Conservation (phyloP, 345 rosid genomes). For the Citrus hindsii region DNA sequence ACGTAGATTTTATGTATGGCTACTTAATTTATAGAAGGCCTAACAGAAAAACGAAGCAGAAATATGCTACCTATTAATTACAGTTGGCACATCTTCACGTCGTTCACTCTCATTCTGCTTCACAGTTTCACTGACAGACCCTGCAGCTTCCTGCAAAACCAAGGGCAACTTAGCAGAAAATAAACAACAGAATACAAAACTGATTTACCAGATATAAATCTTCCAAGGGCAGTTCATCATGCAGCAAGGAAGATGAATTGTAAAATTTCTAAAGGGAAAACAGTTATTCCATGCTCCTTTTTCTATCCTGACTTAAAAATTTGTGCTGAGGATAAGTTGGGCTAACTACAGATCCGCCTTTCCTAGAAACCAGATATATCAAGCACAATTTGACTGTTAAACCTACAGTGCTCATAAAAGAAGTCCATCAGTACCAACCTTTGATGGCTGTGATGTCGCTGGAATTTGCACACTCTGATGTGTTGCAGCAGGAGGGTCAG, state of each 20-base stretch:
- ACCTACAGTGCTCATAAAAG: neutral
- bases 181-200: neutral
- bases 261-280: neutral
- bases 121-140: slow-evolving; percentile 39
- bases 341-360: neutral
- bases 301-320: neutral
- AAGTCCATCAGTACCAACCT: slow-evolving; percentile 39
- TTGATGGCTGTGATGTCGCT: slow-evolving; percentile 34
- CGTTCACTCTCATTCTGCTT: slow-evolving; percentile 64
- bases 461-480: slow-evolving; percentile 37
- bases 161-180: slow-evolving; percentile 7
- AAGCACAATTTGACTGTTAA: neutral
- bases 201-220: neutral
- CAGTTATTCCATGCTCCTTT: neutral
- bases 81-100: slow-evolving; percentile 58
- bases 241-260: neutral
- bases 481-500: slow-evolving; percentile 30
- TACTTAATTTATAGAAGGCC: neutral
- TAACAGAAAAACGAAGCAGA: neutral
- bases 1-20: neutral
- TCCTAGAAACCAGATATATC: neutral
- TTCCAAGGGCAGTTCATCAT: slow-evolving; percentile 1
- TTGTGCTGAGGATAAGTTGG: neutral
- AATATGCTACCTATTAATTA: slow-evolving; percentile 52
- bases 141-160: slow-evolving; percentile 58